Conservation (phyloP, 176 grass and related monocot species). For the Carex myosuroides region DNA sequence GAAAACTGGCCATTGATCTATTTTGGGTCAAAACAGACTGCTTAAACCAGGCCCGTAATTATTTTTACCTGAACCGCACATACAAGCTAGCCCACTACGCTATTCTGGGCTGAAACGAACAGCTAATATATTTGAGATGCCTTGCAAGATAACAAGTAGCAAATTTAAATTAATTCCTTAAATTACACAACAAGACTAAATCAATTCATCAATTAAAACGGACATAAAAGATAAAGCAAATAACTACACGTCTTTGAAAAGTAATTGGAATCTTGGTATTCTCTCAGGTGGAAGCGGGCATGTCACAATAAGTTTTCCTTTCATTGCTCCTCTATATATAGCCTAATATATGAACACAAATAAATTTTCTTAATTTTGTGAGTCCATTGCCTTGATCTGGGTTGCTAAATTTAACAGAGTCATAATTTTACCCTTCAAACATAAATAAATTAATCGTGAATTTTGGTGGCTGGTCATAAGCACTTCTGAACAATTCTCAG, state of each 20-base stretch:
- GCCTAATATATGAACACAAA: slow-evolving; percentile 22
- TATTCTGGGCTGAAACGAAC: background rate
- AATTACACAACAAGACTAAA: background rate
- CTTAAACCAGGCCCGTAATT: background rate
- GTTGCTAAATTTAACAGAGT: background rate
- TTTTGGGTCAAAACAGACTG: background rate
- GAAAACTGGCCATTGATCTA: background rate
- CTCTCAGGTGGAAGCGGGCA: slow-evolving; percentile 78
- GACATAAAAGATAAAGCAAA: background rate
- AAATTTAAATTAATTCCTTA: background rate
- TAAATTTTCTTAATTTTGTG: background rate
- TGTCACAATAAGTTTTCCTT: slow-evolving; percentile 79
- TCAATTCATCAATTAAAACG: background rate
- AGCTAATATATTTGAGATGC: background rate
- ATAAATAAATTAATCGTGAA: background rate
- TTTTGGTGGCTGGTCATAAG: background rate
- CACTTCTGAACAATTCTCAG: background rate
- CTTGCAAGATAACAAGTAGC: background rate
- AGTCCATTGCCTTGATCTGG: background rate
- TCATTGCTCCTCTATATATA: slow-evolving; percentile 88
- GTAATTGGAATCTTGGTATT: slow-evolving; percentile 66
- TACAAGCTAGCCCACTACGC: background rate
- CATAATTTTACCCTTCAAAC: background rate
- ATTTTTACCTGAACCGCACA: background rate
- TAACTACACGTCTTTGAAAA: slow-evolving; percentile 79